Evolutionary conservation across 176 grass and related monocot genomes (phyloP).

Genomic region (Echinochloa phyllopogon): DNA sequence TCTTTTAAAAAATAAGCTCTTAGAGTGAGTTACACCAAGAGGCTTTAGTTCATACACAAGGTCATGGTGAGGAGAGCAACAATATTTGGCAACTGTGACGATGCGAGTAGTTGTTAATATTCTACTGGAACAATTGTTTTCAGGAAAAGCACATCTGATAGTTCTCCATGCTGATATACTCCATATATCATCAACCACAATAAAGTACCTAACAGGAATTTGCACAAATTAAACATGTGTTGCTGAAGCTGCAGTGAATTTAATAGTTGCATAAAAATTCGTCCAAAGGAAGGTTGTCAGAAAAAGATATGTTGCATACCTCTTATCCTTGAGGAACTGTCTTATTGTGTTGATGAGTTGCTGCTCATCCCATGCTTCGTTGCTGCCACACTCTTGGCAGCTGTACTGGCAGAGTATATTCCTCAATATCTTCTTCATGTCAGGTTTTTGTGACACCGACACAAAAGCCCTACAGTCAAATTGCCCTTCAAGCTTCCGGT

Average conservation of each 20-base stretch:
- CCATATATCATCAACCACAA: conserved; percentile 1
- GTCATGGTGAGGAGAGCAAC: not conserved
- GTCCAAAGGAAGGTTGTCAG: not conserved
- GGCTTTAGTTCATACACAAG: not conserved
- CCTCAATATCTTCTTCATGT: not conserved
- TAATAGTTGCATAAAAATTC: not conserved
- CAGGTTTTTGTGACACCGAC: not conserved
- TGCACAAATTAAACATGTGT: not conserved
- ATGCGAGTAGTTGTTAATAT: not conserved
- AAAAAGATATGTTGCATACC: not conserved
- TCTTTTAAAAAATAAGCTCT: not conserved
- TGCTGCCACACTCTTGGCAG: not conserved
- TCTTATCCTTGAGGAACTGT: not conserved
- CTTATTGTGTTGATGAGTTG: not conserved
- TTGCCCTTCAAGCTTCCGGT: not conserved
- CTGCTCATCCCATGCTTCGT: not conserved
- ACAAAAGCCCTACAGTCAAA: not conserved
- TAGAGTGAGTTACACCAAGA: not conserved
- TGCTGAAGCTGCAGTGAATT: not conserved
- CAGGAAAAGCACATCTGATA: not conserved
- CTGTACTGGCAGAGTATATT: not conserved
- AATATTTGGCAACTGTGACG: not conserved
- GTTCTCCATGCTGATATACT: not conserved
- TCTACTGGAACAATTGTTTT: not conserved
- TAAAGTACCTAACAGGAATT: not conserved